Evolutionary conservation across 2,329 filamentous ascomycete genomes (phyloP).

Genomic region (Setomelanomma holmii): DNA sequence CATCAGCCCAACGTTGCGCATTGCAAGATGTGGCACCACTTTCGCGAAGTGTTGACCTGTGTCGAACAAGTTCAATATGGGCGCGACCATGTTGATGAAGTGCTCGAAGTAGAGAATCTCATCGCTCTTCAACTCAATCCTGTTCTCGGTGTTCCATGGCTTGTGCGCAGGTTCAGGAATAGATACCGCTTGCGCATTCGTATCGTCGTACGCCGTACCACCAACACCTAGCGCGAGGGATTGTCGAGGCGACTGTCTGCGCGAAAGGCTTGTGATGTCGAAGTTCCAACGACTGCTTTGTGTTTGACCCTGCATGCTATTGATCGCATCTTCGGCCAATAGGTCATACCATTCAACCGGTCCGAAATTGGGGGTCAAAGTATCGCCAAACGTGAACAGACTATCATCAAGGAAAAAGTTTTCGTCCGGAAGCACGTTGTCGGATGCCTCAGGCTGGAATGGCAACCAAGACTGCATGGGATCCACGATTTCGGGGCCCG

Average conservation of each 20-base stretch:
- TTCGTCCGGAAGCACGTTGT: conserved; percentile 27
- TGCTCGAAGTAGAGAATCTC: conserved; percentile 50
- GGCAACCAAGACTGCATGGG: conserved; percentile 21
- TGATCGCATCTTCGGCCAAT: conserved; percentile 52
- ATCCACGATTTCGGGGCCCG: conserved; percentile 11
- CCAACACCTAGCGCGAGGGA: conserved; percentile 37
- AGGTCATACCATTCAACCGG: conserved; percentile 59
- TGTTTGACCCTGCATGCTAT: conserved; percentile 30
- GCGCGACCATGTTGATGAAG: conserved; percentile 47
- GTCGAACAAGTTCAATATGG: conserved; percentile 55
- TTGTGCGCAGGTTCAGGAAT: conserved; percentile 15
- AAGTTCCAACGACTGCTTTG: conserved; percentile 34
- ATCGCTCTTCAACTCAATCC: conserved; percentile 39
- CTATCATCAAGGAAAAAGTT: conserved; percentile 33
- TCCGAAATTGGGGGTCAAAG: conserved; percentile 49
- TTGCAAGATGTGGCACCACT: conserved; percentile 45
- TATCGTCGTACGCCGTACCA: conserved; percentile 4
- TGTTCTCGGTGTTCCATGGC: conserved; percentile 32
- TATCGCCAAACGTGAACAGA: conserved; percentile 32
- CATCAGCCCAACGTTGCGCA: conserved; percentile 64
- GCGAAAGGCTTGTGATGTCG: conserved; percentile 53
- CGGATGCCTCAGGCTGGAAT: conserved; percentile 21
- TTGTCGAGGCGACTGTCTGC: conserved; percentile 42
- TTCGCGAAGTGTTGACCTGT: conserved; percentile 47
- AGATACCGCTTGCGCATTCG: conserved; percentile 5